Conservation (phyloP, 2,329 filamentous ascomycete genomes). For the Eutypella sp. region DNA sequence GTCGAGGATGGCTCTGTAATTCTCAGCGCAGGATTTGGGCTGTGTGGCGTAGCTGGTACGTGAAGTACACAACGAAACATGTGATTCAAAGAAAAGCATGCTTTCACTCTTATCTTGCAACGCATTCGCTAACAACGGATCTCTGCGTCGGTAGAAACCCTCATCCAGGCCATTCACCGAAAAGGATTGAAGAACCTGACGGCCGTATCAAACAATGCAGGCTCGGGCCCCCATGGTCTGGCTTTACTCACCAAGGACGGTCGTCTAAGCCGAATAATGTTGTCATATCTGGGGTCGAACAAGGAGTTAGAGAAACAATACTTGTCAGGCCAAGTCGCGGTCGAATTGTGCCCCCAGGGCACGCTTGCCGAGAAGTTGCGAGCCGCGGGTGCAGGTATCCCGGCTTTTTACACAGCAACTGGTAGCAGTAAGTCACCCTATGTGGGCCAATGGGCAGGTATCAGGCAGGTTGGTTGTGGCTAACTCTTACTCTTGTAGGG, state of each 20-base stretch:
- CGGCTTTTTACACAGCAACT: conserved; percentile 76
- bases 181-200: conserved; percentile 60
- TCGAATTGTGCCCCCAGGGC: conserved; percentile 74
- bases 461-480: conserved; percentile 5
- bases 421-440: conserved; percentile 61
- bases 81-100: neutral
- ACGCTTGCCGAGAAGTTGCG: conserved; percentile 68
- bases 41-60: conserved; percentile 68
- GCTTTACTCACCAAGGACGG: conserved; percentile 64
- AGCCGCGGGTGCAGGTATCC: conserved; percentile 70
- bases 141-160: conserved; percentile 51
- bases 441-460: conserved; percentile 8
- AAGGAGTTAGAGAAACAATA: conserved; percentile 73
- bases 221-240: conserved; percentile 63
- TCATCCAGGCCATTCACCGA: conserved; percentile 63
- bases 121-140: conserved; percentile 2
- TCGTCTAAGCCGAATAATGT: conserved; percentile 66
- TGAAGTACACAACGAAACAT: neutral
- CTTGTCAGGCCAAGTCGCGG: conserved; percentile 65
- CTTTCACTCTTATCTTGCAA: neutral
- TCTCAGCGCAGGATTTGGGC: conserved; percentile 75
- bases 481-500: conserved; percentile 29
- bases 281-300: conserved; percentile 74
- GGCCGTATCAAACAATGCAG: conserved; percentile 78
- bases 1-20: conserved; percentile 65